Evolutionary conservation across 78 protist species (phyloP).

Genomic region (Tieghemostelium lacteum): DNA sequence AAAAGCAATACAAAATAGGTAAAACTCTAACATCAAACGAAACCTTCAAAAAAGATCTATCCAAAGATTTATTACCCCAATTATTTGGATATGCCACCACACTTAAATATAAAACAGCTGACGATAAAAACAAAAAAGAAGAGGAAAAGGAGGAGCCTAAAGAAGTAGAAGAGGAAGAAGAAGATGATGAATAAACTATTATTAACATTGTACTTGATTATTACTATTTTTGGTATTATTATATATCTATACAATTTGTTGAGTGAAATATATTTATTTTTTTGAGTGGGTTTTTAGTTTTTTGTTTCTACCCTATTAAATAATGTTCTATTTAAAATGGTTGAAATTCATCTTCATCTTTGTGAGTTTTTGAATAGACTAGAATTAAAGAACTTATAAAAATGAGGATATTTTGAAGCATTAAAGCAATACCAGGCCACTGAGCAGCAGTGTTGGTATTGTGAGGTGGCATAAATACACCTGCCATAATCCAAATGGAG

Average conservation of each 20-base stretch:
- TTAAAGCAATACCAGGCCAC: conserved; percentile 68
- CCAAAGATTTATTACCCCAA: conserved; percentile 6
- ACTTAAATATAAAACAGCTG: conserved; percentile 1
- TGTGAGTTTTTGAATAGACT: conserved; percentile 24
- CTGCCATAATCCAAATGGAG: conserved; percentile 67
- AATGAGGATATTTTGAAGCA: conserved; percentile 48
- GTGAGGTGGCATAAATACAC: conserved; percentile 63
- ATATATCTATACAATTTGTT: no score
- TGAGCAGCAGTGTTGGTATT: conserved; percentile 26
- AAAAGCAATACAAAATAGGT: conserved; percentile 20
- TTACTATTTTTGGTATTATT: neutral
- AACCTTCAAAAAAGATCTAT: conserved; percentile 13
- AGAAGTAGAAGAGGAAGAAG: neutral
- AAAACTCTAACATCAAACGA: neutral
- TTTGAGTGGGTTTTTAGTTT: no score
- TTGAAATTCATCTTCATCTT: conserved; percentile 32
- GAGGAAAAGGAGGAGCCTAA: neutral
- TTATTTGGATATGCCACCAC: neutral
- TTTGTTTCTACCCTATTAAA: no score
- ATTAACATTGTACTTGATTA: neutral
- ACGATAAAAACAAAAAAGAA: neutral
- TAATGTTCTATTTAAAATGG: no score
- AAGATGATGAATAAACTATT: neutral
- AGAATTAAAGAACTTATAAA: conserved; percentile 51
- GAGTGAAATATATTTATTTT: no score